A percentile compares a stretch with the other conserved stretches of the same genome.
These are phyloP conservation scores for Periglandula ipomoeae DNA, from an alignment of 2,329 filamentous ascomycete genomes.

Conservation along the genomic window DNA sequence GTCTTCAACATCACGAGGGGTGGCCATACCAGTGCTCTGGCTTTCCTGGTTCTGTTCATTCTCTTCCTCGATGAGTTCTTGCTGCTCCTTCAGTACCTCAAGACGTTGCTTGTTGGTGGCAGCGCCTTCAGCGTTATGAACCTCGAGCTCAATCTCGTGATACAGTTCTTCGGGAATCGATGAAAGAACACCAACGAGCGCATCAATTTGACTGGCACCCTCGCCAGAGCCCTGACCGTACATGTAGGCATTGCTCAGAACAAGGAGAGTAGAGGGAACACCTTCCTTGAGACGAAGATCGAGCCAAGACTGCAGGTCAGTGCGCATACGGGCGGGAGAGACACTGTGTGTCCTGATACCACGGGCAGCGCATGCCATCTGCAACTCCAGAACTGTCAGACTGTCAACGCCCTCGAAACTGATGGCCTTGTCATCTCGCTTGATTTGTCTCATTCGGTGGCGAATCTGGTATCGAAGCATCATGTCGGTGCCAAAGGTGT, in stretches of 20 bases:
- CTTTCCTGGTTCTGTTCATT: slow-evolving; percentile 82
- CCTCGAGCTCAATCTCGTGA: slow-evolving; percentile 98
- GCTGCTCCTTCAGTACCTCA: slow-evolving; percentile 95
- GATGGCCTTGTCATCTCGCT: slow-evolving; percentile 93
- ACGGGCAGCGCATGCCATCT: slow-evolving; percentile 83
- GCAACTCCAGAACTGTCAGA: slow-evolving; percentile 85
- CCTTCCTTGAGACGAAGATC: slow-evolving; percentile 87
- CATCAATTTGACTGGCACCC: slow-evolving; percentile 83
- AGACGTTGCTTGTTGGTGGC: slow-evolving; percentile 98
- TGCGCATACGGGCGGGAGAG: slow-evolving; percentile 76
- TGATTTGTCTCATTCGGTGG: slow-evolving; percentile 98
- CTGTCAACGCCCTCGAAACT: slow-evolving; percentile 88
- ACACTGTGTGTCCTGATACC: slow-evolving; percentile 90
- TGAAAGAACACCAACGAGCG: slow-evolving; percentile 82
- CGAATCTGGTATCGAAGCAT: slow-evolving; percentile 97
- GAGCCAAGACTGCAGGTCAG: slow-evolving; percentile 88
- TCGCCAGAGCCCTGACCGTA: slow-evolving; percentile 86
- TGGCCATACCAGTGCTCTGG: slow-evolving; percentile 62
- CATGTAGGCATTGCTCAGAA: slow-evolving; percentile 96
- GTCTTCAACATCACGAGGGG: slow-evolving; percentile 77
- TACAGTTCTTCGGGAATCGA: slow-evolving; percentile 96
- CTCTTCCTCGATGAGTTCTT: slow-evolving; percentile 96
- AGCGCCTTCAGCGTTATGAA: slow-evolving; percentile 91
- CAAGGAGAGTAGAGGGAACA: slow-evolving; percentile 91
- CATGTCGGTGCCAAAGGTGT: slow-evolving; percentile 92